phyloP scores from a whole-genome alignment of 1,284 basidiomycete species.

The Bjerkandera adusta region DNA sequence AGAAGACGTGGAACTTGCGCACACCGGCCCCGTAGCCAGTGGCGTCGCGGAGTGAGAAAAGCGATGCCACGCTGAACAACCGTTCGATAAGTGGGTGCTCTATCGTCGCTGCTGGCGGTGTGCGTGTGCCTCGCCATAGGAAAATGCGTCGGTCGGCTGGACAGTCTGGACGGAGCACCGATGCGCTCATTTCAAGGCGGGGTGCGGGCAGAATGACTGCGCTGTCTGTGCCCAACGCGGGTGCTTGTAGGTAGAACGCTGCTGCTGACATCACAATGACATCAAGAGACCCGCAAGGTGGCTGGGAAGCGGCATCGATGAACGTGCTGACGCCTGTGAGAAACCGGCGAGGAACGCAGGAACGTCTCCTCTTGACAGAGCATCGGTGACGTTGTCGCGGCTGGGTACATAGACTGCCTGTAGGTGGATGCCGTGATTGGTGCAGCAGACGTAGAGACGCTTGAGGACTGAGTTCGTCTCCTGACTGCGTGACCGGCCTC shows the following conservation, averaged over 20 bases:
- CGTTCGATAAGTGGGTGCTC: conserved; percentile 22
- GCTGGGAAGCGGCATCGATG: conserved; percentile 18
- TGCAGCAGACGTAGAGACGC: conserved; percentile 25
- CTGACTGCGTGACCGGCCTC: conserved; percentile 28
- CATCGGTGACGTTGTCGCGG: conserved; percentile 31
- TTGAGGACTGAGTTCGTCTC: conserved; percentile 31
- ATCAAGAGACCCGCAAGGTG: conserved; percentile 21
- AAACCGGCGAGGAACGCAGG: conserved; percentile 27
- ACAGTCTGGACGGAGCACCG: conserved; percentile 26
- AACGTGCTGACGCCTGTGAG: conserved; percentile 17
- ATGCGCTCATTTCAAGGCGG: conserved; percentile 18
- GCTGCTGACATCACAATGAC: no score
- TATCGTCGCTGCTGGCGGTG: conserved; percentile 21
- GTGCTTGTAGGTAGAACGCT: no score
- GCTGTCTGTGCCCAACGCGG: no score
- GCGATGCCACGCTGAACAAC: conserved; percentile 24
- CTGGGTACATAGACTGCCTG: conserved; percentile 23
- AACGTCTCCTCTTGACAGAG: conserved; percentile 34
- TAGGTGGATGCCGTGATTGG: conserved; percentile 15
- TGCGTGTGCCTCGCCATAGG: conserved; percentile 31
- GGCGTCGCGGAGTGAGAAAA: conserved; percentile 25
- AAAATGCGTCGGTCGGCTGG: conserved; percentile 28
- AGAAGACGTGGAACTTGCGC: conserved; percentile 37
- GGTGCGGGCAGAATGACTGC: conserved; percentile 18
- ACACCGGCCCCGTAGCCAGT: conserved; percentile 31